Evolutionary conservation across 2,329 filamentous ascomycete species (phyloP).

Genomic region (Knufia fluminis): DNA sequence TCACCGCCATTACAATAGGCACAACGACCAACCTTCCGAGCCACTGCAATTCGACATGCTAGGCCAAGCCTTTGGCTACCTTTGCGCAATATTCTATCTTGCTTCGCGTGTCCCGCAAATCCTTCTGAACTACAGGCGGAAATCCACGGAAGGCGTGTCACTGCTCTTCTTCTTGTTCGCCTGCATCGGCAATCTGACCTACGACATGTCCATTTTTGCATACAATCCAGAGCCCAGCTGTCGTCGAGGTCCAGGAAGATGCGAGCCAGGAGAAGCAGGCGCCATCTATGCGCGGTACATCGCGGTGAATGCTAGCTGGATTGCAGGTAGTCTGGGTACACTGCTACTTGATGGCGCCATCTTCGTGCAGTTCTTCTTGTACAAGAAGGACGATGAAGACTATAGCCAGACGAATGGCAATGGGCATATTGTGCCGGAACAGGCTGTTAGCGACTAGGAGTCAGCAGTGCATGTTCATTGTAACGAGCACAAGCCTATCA

Average conservation of each 20-base stretch:
- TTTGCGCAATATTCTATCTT: conserved; percentile 83
- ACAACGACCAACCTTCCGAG: conserved; percentile 30
- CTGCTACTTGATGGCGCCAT: conserved; percentile 75
- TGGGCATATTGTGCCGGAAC: conserved; percentile 7
- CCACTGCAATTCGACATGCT: conserved; percentile 59
- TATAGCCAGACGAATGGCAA: conserved; percentile 16
- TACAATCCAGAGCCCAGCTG: conserved; percentile 54
- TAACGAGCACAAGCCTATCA: neutral
- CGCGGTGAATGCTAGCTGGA: conserved; percentile 81
- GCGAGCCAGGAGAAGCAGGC: conserved; percentile 55
- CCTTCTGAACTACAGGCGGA: conserved; percentile 81
- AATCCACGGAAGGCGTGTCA: conserved; percentile 86
- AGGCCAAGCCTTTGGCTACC: conserved; percentile 87
- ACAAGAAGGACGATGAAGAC: conserved; percentile 40
- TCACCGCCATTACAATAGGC: conserved; percentile 25
- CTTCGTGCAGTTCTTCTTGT: conserved; percentile 87
- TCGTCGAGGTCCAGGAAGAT: conserved; percentile 31
- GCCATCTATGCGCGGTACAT: conserved; percentile 71
- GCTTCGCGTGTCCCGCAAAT: conserved; percentile 84
- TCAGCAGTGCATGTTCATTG: neutral
- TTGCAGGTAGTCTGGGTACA: conserved; percentile 81
- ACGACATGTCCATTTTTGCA: conserved; percentile 82
- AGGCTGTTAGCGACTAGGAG: neutral
- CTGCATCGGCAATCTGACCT: conserved; percentile 88
- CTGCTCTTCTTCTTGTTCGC: conserved; percentile 96